phyloP scores from a whole-genome alignment of 2,329 filamentous ascomycete genomes.

The Phyllosticta ampelicida region DNA sequence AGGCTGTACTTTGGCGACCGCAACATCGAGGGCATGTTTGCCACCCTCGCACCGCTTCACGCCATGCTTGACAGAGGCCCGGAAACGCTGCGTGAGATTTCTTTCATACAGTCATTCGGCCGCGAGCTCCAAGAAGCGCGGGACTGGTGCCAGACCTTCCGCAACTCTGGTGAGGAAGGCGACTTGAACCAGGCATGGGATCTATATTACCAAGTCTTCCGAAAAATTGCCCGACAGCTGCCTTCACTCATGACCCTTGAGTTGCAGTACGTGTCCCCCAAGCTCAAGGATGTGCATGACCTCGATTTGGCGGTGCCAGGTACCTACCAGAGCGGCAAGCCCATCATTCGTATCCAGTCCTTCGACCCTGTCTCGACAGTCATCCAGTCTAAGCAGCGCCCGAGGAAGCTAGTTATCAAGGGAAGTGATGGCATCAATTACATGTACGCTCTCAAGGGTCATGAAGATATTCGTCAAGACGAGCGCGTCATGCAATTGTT shows the following conservation, averaged over 20 bases:
- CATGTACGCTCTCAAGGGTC: conserved; percentile 90
- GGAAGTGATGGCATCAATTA: conserved; percentile 85
- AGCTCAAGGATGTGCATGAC: conserved; percentile 72
- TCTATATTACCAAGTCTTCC: conserved; percentile 96
- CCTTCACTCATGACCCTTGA: conserved; percentile 88
- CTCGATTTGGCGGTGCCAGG: conserved; percentile 93
- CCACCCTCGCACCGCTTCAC: conserved; percentile 79
- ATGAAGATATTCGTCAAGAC: conserved; percentile 97
- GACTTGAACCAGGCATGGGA: conserved; percentile 99
- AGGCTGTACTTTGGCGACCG: conserved; percentile 94
- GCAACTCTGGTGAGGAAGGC: conserved; percentile 75
- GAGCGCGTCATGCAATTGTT: conserved; percentile 99
- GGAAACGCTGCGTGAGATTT: conserved; percentile 89
- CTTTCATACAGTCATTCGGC: conserved; percentile 94
- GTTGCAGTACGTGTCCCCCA: conserved; percentile 92
- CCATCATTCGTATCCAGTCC: conserved; percentile 72
- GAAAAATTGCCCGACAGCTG: conserved; percentile 84
- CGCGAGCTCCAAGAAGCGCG: conserved; percentile 89
- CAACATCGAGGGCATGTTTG: conserved; percentile 96
- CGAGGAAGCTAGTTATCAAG: conserved; percentile 74
- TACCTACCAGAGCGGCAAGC: conserved; percentile 72
- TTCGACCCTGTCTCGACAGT: conserved; percentile 87
- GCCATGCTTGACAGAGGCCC: conserved; percentile 83
- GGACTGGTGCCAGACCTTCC: conserved; percentile 92
- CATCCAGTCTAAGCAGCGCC: conserved; percentile 94